Conservation (phyloP, 768 basidiomycete genomes). For the Hericium erinaceus region DNA sequence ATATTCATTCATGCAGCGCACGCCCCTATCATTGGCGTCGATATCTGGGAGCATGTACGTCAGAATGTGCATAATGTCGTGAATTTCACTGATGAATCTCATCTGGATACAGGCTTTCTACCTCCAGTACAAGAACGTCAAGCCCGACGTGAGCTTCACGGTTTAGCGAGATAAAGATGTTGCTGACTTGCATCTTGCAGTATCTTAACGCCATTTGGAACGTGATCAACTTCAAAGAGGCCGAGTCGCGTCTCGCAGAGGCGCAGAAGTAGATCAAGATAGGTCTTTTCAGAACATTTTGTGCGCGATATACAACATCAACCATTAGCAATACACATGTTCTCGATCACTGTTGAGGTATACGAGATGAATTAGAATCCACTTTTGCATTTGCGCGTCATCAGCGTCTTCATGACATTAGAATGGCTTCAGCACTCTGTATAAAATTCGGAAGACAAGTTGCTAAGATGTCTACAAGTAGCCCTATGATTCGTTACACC, state of each 20-base stretch:
- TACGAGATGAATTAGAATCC: too few relatives aligned
- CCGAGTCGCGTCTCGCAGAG: conserved; percentile 53
- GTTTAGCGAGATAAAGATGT: not conserved
- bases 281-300: not conserved
- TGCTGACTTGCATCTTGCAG: conserved; percentile 23
- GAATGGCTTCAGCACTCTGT: too few relatives aligned
- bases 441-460: too few relatives aligned
- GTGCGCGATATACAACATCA: not conserved
- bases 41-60: conserved; percentile 82
- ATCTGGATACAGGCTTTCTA: conserved; percentile 48
- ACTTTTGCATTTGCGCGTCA: too few relatives aligned
- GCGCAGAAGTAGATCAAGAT: conserved; percentile 13
- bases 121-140: conserved; percentile 93
- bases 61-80: not conserved
- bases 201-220: conserved; percentile 74
- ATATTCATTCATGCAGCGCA: conserved; percentile 22
- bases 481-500: conserved; percentile 10
- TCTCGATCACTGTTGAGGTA: too few relatives aligned
- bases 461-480: too few relatives aligned
- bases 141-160: conserved; percentile 64
- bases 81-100: not conserved
- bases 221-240: conserved; percentile 66
- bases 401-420: too few relatives aligned
- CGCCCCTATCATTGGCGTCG: conserved; percentile 82
- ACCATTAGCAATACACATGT: too few relatives aligned